Evolutionary conservation across 495 filamentous ascomycete genomes (phyloP).

Genomic region (Aspergillus funiculosus): DNA sequence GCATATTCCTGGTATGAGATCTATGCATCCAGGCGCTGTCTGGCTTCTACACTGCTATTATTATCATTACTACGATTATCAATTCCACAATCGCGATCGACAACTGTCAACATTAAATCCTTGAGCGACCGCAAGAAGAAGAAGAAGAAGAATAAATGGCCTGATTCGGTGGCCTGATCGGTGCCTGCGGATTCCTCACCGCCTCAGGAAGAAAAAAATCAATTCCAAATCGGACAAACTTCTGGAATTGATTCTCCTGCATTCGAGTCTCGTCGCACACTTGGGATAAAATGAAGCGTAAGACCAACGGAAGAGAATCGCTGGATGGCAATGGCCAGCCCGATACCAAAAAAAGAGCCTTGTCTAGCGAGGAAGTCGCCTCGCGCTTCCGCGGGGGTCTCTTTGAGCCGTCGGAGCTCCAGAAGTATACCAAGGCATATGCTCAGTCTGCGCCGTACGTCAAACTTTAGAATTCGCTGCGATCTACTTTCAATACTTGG

Average conservation of each 20-base stretch:
- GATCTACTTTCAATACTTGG: no score
- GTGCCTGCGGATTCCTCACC: slow-evolving; percentile 18
- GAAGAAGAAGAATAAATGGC: slow-evolving; percentile 5
- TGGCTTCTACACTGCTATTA: background rate
- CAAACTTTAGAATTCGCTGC: background rate
- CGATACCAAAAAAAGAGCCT: slow-evolving; percentile 47
- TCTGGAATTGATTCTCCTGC: background rate
- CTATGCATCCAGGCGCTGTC: background rate
- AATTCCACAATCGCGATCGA: background rate
- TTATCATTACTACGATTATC: background rate
- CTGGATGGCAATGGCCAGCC: slow-evolving; percentile 38
- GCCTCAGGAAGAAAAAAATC: slow-evolving; percentile 14
- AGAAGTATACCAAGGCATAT: slow-evolving; percentile 65
- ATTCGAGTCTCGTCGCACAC: background rate
- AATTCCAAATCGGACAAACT: background rate
- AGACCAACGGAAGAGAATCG: slow-evolving; percentile 36
- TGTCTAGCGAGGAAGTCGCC: slow-evolving; percentile 43
- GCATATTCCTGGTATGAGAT: no score
- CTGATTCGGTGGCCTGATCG: slow-evolving; percentile 21
- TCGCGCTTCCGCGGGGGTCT: slow-evolving; percentile 66
- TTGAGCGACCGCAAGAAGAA: no score
- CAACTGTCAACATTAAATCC: no score
- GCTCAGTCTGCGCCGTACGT: slow-evolving; percentile 63
- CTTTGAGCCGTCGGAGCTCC: slow-evolving; percentile 61
- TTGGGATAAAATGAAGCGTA: slow-evolving; percentile 49